Percentiles rank a stretch among this genome's conserved stretches.
phyloP scores from a whole-genome alignment of 129 eudicot genomes.

The Pulicaria dysenterica region DNA sequence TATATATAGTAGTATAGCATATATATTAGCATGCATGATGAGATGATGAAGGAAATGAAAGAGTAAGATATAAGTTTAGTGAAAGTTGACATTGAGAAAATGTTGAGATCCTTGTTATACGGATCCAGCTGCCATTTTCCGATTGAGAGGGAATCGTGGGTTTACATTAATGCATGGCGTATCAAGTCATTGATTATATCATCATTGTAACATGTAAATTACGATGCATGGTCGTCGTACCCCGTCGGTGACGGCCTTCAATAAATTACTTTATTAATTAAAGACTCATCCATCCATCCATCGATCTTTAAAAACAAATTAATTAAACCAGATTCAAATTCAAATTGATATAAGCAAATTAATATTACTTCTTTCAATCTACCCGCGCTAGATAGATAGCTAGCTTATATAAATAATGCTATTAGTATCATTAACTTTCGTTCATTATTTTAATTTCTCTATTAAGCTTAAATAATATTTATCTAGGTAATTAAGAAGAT shows the following conservation, averaged over 20 bases:
- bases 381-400: too few species aligned
- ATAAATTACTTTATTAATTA: neutral
- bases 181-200: constrained; percentile 28
- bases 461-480: too few species aligned
- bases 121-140: constrained; percentile 46
- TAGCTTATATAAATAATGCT: too few species aligned
- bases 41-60: constrained; percentile 15
- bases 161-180: constrained; percentile 33
- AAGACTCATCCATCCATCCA: too few species aligned
- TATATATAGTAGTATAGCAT: constrained; percentile 36
- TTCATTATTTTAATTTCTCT: too few species aligned
- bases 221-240: constrained; percentile 27
- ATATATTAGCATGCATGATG: constrained; percentile 9
- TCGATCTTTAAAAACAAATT: neutral
- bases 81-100: constrained; percentile 47
- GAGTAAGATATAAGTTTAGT: constrained; percentile 30
- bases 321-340: neutral
- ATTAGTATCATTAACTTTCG: too few species aligned
- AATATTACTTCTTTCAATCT: too few species aligned
- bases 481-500: too few species aligned
- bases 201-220: constrained; percentile 30
- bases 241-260: constrained; percentile 28
- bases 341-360: too few species aligned
- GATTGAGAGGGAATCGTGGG: constrained; percentile 45
- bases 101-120: constrained; percentile 46